phyloP scores from a whole-genome alignment of 208 protist species.

The Crithidia fasciculata region DNA sequence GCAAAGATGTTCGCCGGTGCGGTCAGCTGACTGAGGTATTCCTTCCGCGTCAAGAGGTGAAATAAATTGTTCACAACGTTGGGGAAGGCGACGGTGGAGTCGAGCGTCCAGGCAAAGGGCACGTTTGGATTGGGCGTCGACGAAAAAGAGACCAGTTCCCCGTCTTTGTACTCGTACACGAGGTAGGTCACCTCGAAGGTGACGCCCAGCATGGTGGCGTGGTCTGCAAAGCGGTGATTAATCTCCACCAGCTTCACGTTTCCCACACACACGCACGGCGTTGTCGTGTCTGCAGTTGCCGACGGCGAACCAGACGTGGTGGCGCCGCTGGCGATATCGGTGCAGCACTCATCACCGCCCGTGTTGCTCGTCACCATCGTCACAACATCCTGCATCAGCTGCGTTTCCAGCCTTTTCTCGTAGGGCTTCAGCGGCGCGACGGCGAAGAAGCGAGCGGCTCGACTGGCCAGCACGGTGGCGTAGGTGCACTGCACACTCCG shows the following conservation, averaged over 20 bases:
- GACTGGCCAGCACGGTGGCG: slow-evolving; percentile 20
- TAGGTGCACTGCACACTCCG: slow-evolving; percentile 24
- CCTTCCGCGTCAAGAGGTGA: slow-evolving; percentile 2
- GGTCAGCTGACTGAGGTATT: slow-evolving; percentile 10
- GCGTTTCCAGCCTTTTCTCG: not conserved
- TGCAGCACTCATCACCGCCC: not conserved
- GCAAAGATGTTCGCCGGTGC: not conserved
- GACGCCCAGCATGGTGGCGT: not conserved
- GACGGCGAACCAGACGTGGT: not conserved
- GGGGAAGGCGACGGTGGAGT: not conserved
- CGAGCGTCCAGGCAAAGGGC: not conserved
- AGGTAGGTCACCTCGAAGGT: slow-evolving; percentile 16
- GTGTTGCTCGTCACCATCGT: slow-evolving; percentile 4
- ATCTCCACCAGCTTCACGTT: not conserved
- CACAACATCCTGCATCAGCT: slow-evolving; percentile 21
- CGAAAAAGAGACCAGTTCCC: not conserved
- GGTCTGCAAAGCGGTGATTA: slow-evolving; percentile 6
- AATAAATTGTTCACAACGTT: slow-evolving; percentile 12
- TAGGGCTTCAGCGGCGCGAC: slow-evolving; percentile 20
- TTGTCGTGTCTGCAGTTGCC: not conserved
- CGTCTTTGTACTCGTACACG: slow-evolving; percentile 7
- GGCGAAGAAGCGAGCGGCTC: slow-evolving; percentile 24
- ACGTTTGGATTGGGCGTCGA: not conserved
- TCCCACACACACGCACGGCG: not conserved
- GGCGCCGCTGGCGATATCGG: not conserved